Evolutionary conservation across 1,139 yeast genomes (phyloP), one percentile per base, ranked within the genome.

Genomic region (Blastobotrys persicus): DNA sequence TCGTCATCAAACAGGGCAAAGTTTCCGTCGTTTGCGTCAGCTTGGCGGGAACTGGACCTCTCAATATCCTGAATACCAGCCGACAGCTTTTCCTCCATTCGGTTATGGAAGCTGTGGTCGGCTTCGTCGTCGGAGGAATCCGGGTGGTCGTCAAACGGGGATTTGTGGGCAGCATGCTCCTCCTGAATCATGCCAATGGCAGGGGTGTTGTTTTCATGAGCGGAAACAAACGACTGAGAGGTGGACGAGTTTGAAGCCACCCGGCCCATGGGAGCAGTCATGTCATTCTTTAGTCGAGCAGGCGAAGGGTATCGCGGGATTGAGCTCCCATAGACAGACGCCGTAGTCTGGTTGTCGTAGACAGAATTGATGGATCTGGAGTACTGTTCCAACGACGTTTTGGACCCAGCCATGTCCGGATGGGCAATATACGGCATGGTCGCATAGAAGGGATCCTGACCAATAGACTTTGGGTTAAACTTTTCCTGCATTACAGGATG

Each of bases 361-460:
- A 57, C 49, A 6, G 55, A 42, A 46, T 52, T 48, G 28, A 60
- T 39, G 23, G 61, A 53, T 23, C 58, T 51, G 16, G 58, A 50
- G 42, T 60, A 60, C 35, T 60, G 62, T n/a, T 59, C 60, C 43
- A 59, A 45, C 5, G 62, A 56, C 16, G 51, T 45, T 44, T 59
- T 58, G 31, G 62, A 59, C 19, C 48, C 50, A 20, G 46, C 49
- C 28, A 55, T 38, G 31, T 58, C 63, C 33, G 59, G 62, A 44
- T 54, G 56, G 40, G 55, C n/a, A 23, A 55, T 48, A 46, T 56
- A 59, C 16, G 57, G 60, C 4, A 55, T 51, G 28, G 55, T 49
- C 13, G 59, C 51, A 41, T 55, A 52, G 41, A 57, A 59, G 13
- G 62, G 62, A 46, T 59, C 55, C 3, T 48, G 50, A 6, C 50